These are phyloP conservation scores for Piper longum DNA, from an alignment of 164 flowering plant species.

Conservation along the genomic window DNA sequence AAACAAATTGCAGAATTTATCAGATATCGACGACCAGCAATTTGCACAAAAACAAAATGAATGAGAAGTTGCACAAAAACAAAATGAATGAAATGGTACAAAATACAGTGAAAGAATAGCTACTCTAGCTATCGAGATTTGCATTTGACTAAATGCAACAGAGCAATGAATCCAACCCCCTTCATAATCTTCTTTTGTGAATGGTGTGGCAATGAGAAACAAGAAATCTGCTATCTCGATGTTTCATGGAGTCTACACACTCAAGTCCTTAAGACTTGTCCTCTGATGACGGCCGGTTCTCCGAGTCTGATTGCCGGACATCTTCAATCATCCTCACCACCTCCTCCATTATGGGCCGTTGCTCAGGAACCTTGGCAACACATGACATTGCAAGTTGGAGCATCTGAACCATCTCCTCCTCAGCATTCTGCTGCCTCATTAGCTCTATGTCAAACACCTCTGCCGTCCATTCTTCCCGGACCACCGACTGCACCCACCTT, in stretches of 20 bases:
- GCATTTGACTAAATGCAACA: too few relatives aligned
- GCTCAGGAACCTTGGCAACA: constrained; percentile 20
- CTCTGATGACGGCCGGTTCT: constrained; percentile 21
- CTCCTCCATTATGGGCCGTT: constrained; percentile 22
- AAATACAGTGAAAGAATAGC: too few relatives aligned
- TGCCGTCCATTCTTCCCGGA: constrained; percentile 74
- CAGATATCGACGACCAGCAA: too few relatives aligned
- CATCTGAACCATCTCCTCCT: constrained; percentile 84
- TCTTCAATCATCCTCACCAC: constrained; percentile 27
- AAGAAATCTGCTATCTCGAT: background rate
- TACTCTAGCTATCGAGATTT: too few relatives aligned
- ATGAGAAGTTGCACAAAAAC: too few relatives aligned
- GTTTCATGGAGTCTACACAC: constrained; percentile 23
- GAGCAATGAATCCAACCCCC: too few relatives aligned
- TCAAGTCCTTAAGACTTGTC: constrained; percentile 22
- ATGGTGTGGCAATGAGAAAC: too few relatives aligned
- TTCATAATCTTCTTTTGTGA: too few relatives aligned
- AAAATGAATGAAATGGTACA: too few relatives aligned
- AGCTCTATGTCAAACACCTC: constrained; percentile 83
- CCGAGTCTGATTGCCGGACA: constrained; percentile 22
- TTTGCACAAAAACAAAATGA: too few relatives aligned
- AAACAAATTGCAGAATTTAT: too few relatives aligned
- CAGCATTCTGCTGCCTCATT: constrained; percentile 46
- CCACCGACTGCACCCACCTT: constrained; percentile 80
- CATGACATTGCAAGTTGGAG: constrained; percentile 73